Evolutionary conservation across 768 basidiomycete species (phyloP), one percentile per base, ranked within the genome.

Genomic region (Sutorius australiensis): DNA sequence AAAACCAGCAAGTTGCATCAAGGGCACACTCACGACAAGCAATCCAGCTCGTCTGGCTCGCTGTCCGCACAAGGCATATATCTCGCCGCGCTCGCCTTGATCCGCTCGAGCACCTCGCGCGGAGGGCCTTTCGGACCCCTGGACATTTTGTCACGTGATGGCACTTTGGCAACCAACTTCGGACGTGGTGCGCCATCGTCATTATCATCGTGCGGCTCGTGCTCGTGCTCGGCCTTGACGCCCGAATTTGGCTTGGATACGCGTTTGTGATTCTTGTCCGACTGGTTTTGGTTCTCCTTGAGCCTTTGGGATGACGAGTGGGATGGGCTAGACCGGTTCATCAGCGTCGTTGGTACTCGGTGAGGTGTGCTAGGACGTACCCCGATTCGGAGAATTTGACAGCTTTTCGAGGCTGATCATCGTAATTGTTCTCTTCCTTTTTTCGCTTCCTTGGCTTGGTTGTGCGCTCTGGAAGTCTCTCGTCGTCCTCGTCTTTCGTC

Each of bases 11-110:
- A 54, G 24, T 24, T 24, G 24, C 24, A 24, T 4, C 24, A 24
- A 4, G 24, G 2, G 24, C n/a, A 12, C 36, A 19, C 14, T 77
- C 63, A 77, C 31, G 75, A 72, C 33, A 79, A 64, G 55, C 76
- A 79, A 54, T 79, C 76, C 42, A 79, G 67, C 28, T 76, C 75
- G 51, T 79, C 77, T 7, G 75, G 72, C 48, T 76, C 77, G 51
- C 71, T 68, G 30, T 71, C 62, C 7, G 51, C 50, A 32, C 53
- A 46, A n/a, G 45, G 51, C 12, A 56, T 37, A 47, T 61, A 46
- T 33, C 61, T 59, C 12, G 50, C 58, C 1, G 62, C 62, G 28
- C 71, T 67, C 13, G 71, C 67, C 46, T 63, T 70, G 30, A 77
- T 67, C 46, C 73, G 69, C 36, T 68, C 67, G 8, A 77, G 66